phyloP scores from a whole-genome alignment of 805 yeast genomes.

The Zygoascus bituminiphila region DNA sequence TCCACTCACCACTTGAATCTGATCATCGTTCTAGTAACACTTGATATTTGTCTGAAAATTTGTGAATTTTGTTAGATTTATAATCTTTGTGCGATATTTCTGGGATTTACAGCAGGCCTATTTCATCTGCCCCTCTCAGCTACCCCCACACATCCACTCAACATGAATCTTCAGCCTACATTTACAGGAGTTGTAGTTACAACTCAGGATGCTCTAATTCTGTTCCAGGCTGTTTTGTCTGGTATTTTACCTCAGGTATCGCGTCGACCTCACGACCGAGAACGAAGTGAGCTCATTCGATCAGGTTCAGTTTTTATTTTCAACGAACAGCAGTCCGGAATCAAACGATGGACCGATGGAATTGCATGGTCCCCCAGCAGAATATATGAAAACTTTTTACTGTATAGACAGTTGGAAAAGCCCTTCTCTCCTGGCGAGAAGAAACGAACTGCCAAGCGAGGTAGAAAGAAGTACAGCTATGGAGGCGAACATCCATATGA shows the following conservation, averaged over 20 bases:
- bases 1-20: too few relatives aligned
- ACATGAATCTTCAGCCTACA: constrained; percentile 40
- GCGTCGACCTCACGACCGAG: constrained; percentile 77
- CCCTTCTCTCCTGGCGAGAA: constrained; percentile 39
- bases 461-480: constrained; percentile 7
- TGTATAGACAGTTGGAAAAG: constrained; percentile 63
- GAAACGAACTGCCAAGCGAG: constrained; percentile 24
- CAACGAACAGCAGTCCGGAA: constrained; percentile 72
- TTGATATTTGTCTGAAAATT: not conserved
- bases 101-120: not conserved
- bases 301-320: constrained; percentile 82
- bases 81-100: not conserved
- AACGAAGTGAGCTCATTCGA: constrained; percentile 53
- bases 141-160: not conserved
- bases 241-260: constrained; percentile 53
- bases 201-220: constrained; percentile 72
- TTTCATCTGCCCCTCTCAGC: not conserved
- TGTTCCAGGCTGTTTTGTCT: constrained; percentile 70
- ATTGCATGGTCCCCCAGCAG: constrained; percentile 89
- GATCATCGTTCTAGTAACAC: too few relatives aligned
- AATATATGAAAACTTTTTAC: constrained; percentile 74
- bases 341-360: constrained; percentile 97
- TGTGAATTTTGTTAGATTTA: not conserved
- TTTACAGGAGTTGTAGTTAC: constrained; percentile 70
- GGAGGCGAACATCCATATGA: not conserved